Base-by-base conservation (phyloP, 192 early-diverging fungal genomes). In the Podila horticola region DNA sequence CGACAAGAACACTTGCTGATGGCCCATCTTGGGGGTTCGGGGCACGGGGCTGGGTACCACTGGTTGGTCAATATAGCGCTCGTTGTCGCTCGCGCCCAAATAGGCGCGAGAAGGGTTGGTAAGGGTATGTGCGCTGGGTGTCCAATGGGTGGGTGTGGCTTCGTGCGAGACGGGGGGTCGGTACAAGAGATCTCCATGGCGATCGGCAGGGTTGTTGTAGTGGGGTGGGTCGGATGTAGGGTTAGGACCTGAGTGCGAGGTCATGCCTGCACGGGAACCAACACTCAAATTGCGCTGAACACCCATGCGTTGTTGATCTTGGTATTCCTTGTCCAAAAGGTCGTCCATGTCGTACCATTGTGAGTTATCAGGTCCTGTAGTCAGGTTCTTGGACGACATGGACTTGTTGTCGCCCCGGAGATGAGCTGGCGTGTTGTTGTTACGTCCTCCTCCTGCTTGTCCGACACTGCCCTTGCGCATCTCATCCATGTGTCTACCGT, bases 261-360 rank as follows among this genome's bases (percentile, higher is more conserved):
- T 22, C 12, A 66, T 66, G 12, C 67, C 67, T 10, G 58, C 51
- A 0, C 31, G 69, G 3, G 69, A 77, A 11, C 64, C 69, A 48
- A 36, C 59, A 34, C 75, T 71, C 52, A 71, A 20, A 26, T 36
- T 36, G 26, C 75, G 55, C 20, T 79, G 69, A 8, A 62, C 19
- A 10, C 31, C 24, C 8, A 64, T 48, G 3, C 70, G 28, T 6
- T 69, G 51, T 0, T 66, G 51, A 13, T 66, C 63, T 7, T 79
- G 65, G 17, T 71, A 79, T 7, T 79, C 69, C 59, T 71, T 79
- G 62, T 71, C 75, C 15, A 79, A 26, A 24, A 79, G 64, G 33
- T 79, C 75, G 11, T 79, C 75, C 75, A 79, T 79, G 58, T 79
- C 75, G 17, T 79, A 79, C 75, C 75, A 79, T 33, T 79, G 75